Conservation (phyloP, 176 grass and related monocot genomes). For the Musa beccarii region DNA sequence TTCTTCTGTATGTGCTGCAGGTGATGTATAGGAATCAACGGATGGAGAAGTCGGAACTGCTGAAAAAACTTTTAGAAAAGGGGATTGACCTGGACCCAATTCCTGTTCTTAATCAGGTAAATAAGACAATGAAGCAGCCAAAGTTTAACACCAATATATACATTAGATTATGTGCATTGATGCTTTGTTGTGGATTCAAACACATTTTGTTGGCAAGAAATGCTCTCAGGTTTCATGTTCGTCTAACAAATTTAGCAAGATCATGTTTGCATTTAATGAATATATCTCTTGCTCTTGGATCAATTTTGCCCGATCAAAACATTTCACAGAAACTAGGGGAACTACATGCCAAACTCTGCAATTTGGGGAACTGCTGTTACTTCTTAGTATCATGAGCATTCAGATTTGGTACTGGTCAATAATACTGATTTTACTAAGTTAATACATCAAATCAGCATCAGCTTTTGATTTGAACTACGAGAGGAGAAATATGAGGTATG, state of each 20-base stretch:
- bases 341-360: neutral
- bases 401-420: neutral
- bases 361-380: neutral
- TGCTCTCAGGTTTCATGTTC: too few species aligned
- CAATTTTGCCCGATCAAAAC: neutral
- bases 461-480: too few species aligned
- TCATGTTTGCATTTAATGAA: too few species aligned
- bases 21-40: constrained; percentile 59
- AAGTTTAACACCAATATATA: neutral
- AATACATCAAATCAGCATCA: too few species aligned
- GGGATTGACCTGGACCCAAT: constrained; percentile 52
- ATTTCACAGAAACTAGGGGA: neutral
- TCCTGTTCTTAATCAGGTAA: constrained; percentile 62
- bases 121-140: neutral
- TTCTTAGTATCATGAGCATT: neutral
- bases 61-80: constrained; percentile 46
- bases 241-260: too few species aligned
- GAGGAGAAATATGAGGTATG: too few species aligned
- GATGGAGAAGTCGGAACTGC: constrained; percentile 61
- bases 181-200: neutral
- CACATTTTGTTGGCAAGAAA: too few species aligned
- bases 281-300: too few species aligned
- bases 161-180: neutral
- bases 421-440: too few species aligned
- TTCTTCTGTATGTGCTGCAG: constrained; percentile 16